Percentiles rank a stretch among this genome's conserved stretches.
phyloP scores from a whole-genome alignment of 2,329 filamentous ascomycete genomes.

The Salinomyces thailandicus region DNA sequence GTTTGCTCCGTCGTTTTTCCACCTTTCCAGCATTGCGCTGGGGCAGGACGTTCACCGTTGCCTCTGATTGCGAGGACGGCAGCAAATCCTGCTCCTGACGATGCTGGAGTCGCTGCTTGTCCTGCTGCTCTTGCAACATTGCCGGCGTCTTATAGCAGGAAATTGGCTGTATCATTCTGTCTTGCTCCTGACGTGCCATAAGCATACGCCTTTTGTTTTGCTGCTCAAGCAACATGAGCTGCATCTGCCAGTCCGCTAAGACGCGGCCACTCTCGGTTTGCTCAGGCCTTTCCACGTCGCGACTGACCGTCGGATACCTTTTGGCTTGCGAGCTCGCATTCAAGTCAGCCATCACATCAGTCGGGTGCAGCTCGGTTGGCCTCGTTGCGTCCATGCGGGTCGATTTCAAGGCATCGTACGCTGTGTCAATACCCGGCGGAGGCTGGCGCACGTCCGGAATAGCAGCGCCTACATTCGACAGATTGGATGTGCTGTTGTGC shows the following conservation, averaged over 20 bases:
- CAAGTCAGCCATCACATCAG: slow-evolving; percentile 74
- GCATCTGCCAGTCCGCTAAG: neutral
- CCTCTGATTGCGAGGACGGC: neutral
- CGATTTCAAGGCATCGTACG: slow-evolving; percentile 6
- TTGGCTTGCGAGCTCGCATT: slow-evolving; percentile 48
- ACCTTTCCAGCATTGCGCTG: neutral
- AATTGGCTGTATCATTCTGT: too few relatives aligned
- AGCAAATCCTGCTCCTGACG: neutral
- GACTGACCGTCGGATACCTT: slow-evolving; percentile 16
- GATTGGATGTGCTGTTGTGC: neutral
- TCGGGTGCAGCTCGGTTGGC: neutral
- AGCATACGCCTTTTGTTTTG: slow-evolving; percentile 7
- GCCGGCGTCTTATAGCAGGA: slow-evolving; percentile 81
- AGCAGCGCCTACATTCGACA: neutral
- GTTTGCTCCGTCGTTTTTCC: neutral
- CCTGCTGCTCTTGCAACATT: slow-evolving; percentile 55
- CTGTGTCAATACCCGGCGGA: neutral
- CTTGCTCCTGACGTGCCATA: slow-evolving; percentile 51
- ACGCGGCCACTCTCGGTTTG: slow-evolving; percentile 22
- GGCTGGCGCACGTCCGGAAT: neutral
- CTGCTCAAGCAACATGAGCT: slow-evolving; percentile 48
- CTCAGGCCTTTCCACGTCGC: slow-evolving; percentile 61
- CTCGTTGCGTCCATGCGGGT: slow-evolving; percentile 2
- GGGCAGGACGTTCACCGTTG: neutral
- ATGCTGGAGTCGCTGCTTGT: slow-evolving; percentile 2